These are phyloP conservation scores for Populus ilicifolia DNA, from an alignment of 345 rosid genomes.

Conservation along the genomic window DNA sequence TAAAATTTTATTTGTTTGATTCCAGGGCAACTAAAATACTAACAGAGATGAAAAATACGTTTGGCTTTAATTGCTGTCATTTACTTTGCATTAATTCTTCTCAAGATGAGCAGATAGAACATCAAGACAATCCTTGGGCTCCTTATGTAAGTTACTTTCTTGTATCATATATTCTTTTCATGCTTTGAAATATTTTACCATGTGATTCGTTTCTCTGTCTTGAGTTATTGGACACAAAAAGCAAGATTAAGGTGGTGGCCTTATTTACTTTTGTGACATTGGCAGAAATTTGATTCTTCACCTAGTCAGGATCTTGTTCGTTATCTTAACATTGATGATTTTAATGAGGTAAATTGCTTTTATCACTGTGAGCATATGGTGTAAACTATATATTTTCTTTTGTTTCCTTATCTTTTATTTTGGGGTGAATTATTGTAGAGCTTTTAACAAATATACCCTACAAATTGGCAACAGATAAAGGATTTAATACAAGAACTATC, in stretches of 20 bases:
- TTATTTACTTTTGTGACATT: slow-evolving; percentile 33
- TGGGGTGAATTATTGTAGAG: background rate
- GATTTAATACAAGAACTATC: slow-evolving; percentile 84
- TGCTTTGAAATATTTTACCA: background rate
- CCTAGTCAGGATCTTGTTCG: slow-evolving; percentile 55
- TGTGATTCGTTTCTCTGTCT: slow-evolving; percentile 10
- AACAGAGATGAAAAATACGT: slow-evolving; percentile 81
- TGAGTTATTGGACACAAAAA: slow-evolving; percentile 11
- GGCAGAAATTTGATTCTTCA: slow-evolving; percentile 53
- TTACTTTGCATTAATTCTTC: slow-evolving; percentile 91
- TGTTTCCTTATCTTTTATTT: background rate
- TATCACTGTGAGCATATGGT: slow-evolving; percentile 1
- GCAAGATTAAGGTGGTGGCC: slow-evolving; percentile 16
- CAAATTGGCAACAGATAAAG: slow-evolving; percentile 59
- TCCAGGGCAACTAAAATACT: slow-evolving; percentile 77
- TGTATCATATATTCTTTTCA: background rate
- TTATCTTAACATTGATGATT: slow-evolving; percentile 71
- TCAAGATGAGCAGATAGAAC: slow-evolving; percentile 57
- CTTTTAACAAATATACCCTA: background rate
- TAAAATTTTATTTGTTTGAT: slow-evolving; percentile 24
- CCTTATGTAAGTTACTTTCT: slow-evolving; percentile 48
- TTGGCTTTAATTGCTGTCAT: slow-evolving; percentile 71
- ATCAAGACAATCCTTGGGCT: slow-evolving; percentile 67
- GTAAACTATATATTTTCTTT: background rate
- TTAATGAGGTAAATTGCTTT: slow-evolving; percentile 52